phyloP scores from a whole-genome alignment of 2,329 filamentous ascomycete genomes.

The Ascochyta pisi region DNA sequence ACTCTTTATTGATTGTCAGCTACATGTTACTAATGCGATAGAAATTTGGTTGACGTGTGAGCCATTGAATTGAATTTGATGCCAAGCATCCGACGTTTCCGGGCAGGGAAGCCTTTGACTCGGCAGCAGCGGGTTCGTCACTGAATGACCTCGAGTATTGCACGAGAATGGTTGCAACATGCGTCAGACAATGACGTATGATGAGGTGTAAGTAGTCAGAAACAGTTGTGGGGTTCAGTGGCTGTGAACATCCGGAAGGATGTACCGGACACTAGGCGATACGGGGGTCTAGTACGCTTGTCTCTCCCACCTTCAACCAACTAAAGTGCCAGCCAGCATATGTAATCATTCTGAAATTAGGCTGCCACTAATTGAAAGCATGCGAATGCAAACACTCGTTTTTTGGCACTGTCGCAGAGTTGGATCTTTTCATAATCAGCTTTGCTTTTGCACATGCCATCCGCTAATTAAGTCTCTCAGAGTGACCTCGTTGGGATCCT shows the following conservation, averaged over 20 bases:
- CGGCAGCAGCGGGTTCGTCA: slow-evolving; percentile 3
- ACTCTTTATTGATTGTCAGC: background rate
- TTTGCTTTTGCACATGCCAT: no score
- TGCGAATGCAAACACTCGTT: no score
- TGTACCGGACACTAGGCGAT: slow-evolving; percentile 12
- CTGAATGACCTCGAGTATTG: background rate
- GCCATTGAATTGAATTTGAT: background rate
- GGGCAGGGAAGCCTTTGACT: slow-evolving; percentile 5
- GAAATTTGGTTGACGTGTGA: slow-evolving; percentile 13
- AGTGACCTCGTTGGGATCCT: no score
- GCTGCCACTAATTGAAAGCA: no score
- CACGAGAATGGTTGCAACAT: background rate
- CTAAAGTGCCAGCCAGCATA: no score
- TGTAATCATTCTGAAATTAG: no score
- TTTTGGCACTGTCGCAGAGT: no score
- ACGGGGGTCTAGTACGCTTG: background rate
- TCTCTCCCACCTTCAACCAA: no score
- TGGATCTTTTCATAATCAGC: no score
- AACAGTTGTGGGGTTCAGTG: slow-evolving; percentile 1
- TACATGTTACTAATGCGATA: background rate
- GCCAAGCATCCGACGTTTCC: slow-evolving; percentile 35
- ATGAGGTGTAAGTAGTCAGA: background rate
- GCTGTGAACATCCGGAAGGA: slow-evolving; percentile 3
- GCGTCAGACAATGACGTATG: slow-evolving; percentile 14
- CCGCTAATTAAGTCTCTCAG: no score